These are phyloP conservation scores for Simplicillium sp. DNA, from an alignment of 2,329 filamentous ascomycete species.

Conservation along the genomic window DNA sequence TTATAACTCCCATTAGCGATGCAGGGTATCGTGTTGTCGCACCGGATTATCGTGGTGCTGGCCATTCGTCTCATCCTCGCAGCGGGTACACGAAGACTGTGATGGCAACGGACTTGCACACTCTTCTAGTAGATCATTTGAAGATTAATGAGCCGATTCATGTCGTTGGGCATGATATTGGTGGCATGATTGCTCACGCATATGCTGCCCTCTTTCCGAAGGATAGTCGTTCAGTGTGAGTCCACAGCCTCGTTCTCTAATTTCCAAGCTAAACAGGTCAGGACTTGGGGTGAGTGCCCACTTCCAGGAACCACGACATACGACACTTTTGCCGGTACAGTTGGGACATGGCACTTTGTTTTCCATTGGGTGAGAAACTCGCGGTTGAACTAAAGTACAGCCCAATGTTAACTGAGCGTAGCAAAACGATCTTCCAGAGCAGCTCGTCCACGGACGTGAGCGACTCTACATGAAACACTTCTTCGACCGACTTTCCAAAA, in stretches of 20 bases:
- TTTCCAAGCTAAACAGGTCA: not conserved
- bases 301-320: conserved; percentile 24
- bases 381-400: not conserved
- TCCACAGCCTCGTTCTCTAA: not conserved
- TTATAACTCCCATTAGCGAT: conserved; percentile 23
- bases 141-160: conserved; percentile 26
- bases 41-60: conserved; percentile 29
- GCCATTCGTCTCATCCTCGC: conserved; percentile 22
- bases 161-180: conserved; percentile 36
- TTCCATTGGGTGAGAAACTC: not conserved
- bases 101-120: conserved; percentile 28
- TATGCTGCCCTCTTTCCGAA: conserved; percentile 25
- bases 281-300: conserved; percentile 28
- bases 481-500: conserved; percentile 25
- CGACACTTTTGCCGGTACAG: conserved; percentile 10
- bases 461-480: conserved; percentile 31
- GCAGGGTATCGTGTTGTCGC: conserved; percentile 28
- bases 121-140: conserved; percentile 16
- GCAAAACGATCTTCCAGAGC: conserved; percentile 4
- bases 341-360: not conserved
- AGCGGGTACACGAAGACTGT: conserved; percentile 28
- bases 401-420: not conserved
- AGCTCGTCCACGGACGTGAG: conserved; percentile 27
- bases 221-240: conserved; percentile 20
- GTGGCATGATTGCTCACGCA: conserved; percentile 31